These are phyloP conservation scores for Talaromyces funiculosus DNA, from an alignment of 2,329 filamentous ascomycete species.

Conservation along the genomic window DNA sequence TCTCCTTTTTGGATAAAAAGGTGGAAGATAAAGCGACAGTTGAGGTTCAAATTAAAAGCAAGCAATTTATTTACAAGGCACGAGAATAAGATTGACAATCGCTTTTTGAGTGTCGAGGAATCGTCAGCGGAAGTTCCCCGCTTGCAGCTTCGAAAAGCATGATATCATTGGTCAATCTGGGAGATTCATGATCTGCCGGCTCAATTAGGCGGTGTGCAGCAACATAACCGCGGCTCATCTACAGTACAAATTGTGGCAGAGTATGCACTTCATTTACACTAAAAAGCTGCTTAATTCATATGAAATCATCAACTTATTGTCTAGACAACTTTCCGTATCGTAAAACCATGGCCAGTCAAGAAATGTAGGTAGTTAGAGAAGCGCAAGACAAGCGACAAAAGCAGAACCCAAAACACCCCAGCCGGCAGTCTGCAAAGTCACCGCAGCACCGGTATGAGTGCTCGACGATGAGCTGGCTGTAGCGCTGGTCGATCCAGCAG, in stretches of 20 bases:
- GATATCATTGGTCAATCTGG: slow-evolving; percentile 7
- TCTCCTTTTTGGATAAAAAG: neutral
- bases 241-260: neutral
- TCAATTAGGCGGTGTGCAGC: neutral
- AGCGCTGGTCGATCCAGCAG: slow-evolving; percentile 8
- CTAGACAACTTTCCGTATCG: neutral
- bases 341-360: neutral
- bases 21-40: too few species aligned
- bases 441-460: slow-evolving; percentile 26
- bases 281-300: neutral
- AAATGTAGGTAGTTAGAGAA: slow-evolving; percentile 21
- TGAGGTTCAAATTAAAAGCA: too few species aligned
- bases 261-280: neutral
- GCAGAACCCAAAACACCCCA: slow-evolving; percentile 35
- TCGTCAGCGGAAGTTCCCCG: neutral
- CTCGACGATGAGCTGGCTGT: slow-evolving; percentile 20
- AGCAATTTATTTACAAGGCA: too few species aligned
- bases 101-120: neutral
- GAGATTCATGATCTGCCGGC: neutral
- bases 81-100: neutral
- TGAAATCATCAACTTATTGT: neutral
- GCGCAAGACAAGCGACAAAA: slow-evolving; percentile 27
- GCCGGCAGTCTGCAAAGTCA: slow-evolving; percentile 28
- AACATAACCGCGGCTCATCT: neutral
- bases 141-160: neutral